These are phyloP conservation scores for Ustilago vetiveriae DNA, from an alignment of 1,284 basidiomycete species.

Conservation along the genomic window DNA sequence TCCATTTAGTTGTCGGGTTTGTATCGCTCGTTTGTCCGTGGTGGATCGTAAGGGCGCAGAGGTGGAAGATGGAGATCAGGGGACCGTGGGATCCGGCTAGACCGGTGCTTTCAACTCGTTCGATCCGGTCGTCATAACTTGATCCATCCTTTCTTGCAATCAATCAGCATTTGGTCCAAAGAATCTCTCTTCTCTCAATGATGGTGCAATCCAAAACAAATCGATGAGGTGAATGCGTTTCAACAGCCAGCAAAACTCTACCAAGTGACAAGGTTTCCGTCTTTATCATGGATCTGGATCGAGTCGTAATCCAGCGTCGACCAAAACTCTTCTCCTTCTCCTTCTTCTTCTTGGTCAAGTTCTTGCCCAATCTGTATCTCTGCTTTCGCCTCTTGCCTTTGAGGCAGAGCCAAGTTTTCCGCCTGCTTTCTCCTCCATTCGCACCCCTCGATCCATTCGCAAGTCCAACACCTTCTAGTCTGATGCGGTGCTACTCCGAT, in stretches of 20 bases:
- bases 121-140: not conserved
- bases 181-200: too few relatives aligned
- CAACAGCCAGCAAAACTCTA: too few relatives aligned
- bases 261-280: slow-evolving; percentile 32
- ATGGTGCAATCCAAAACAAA: too few relatives aligned
- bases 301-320: slow-evolving; percentile 19
- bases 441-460: slow-evolving; percentile 58
- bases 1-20: slow-evolving; percentile 25
- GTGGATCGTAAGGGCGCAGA: slow-evolving; percentile 54
- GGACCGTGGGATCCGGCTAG: slow-evolving; percentile 59
- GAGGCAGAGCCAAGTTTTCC: not conserved
- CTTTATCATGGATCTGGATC: slow-evolving; percentile 15
- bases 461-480: slow-evolving; percentile 52
- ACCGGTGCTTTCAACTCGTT: slow-evolving; percentile 11
- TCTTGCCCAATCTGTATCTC: not conserved
- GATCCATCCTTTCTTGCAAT: not conserved
- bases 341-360: slow-evolving; percentile 6
- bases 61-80: slow-evolving; percentile 56
- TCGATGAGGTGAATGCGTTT: too few relatives aligned
- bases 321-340: slow-evolving; percentile 37
- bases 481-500: slow-evolving; percentile 42
- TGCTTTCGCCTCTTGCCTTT: not conserved
- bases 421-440: slow-evolving; percentile 53
- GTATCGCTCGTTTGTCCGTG: slow-evolving; percentile 43
- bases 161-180: too few relatives aligned